Base-by-base conservation (phyloP, 176 grass and related monocot species). In the Oryza rufipogon region DNA sequence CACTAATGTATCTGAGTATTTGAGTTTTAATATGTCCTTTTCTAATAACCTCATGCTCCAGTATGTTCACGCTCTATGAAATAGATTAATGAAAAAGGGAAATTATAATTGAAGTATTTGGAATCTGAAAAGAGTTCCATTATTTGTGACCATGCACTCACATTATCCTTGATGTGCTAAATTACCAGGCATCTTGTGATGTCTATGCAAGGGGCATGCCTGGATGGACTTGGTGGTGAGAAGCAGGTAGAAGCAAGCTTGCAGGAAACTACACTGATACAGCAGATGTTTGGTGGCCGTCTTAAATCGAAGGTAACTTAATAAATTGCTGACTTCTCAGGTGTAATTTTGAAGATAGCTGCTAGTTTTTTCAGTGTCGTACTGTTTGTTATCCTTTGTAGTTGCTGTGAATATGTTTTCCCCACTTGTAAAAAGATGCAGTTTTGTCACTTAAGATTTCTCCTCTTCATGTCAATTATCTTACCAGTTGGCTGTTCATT, bases 241-340 rank as follows among this genome's bases (percentile, higher is more conserved):
- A 99, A 96, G 80, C 86, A 89, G 2, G 90, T 99, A 28, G 91
- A 96, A 84, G 61, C 86, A 86, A 92, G 80, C 80, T 85, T 94
- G 80, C 96, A 96, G 88, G 96, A 96, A 86, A 99, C 96, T 75
- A 96, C 96, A 86, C 78, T 99, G 52, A 88, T 99, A 87, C 96
- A 99, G 64, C 96, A 99, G 65, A 92, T 99, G 84, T 99, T 99
- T 92, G 91, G 96, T 81, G 96, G 96, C 74, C 87, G 96, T 16
- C 93, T 99, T 82, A 96, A 84, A 91, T 99, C 96, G 9, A 99
- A 98, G 96, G 96, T 98, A 90, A 85, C 13, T 41, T 47, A 2
- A 68, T 58, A 81, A 78, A 16, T 58, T 54, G 15, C 71, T 7
- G 30, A 68, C 22, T 79, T 87, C 38, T 75, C 16, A 17, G 39